Evolutionary conservation across 148 eudicot genomes (phyloP).

Genomic region (Dianthus caryophyllus): DNA sequence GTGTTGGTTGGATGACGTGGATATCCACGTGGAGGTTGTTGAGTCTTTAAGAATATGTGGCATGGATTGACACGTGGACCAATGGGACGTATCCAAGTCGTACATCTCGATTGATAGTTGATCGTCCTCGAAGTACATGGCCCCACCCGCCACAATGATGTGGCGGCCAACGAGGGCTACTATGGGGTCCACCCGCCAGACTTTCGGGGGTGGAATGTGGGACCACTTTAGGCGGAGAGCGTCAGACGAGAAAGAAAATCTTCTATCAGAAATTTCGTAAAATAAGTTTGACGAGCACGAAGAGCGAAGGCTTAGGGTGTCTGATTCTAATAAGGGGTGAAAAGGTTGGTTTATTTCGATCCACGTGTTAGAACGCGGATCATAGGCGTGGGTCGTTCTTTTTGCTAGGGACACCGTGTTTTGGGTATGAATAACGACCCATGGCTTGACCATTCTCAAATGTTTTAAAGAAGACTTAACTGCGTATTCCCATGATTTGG

Average conservation of each 20-base stretch:
- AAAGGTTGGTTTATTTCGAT: slow-evolving; percentile 15
- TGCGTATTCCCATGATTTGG: slow-evolving; percentile 48
- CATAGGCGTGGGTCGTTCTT: slow-evolving; percentile 42
- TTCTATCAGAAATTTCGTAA: slow-evolving; percentile 30
- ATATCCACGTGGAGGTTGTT: slow-evolving; percentile 51
- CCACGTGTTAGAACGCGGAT: slow-evolving; percentile 57
- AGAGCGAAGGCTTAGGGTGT: slow-evolving; percentile 26
- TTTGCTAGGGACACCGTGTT: slow-evolving; percentile 7
- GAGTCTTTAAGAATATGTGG: slow-evolving; percentile 45
- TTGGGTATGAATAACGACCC: slow-evolving; percentile 60
- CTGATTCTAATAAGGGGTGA: slow-evolving; percentile 2
- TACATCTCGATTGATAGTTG: slow-evolving; percentile 53
- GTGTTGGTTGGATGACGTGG: slow-evolving; percentile 32
- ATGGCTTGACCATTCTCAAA: slow-evolving; percentile 36
- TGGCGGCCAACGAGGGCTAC: slow-evolving; percentile 43
- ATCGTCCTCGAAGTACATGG: slow-evolving; percentile 42
- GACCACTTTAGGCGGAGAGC: slow-evolving; percentile 51
- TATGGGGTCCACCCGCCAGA: slow-evolving; percentile 58
- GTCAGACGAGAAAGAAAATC: slow-evolving; percentile 42
- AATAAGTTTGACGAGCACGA: slow-evolving; percentile 37
- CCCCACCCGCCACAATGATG: slow-evolving; percentile 55
- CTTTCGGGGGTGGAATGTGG: slow-evolving; percentile 35
- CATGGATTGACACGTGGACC: slow-evolving; percentile 51
- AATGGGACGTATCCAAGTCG: slow-evolving; percentile 33
- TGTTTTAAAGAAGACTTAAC: slow-evolving; percentile 38